Base-by-base conservation (phyloP, 768 basidiomycete species). In the Stropharia rugosoannulata region DNA sequence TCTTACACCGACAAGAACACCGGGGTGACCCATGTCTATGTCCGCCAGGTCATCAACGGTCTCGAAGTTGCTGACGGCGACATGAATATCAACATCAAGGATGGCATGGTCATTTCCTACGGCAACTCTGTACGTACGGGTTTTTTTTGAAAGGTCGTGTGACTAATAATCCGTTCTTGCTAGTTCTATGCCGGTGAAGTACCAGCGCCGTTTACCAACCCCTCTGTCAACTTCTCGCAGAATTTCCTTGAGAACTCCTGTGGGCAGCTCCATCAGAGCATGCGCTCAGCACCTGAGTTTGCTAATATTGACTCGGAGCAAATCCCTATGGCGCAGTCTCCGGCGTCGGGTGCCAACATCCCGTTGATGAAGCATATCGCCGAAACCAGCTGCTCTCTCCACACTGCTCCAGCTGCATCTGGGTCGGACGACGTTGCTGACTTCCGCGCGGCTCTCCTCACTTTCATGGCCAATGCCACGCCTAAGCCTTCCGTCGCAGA, bases 61-160 rank as follows among this genome's bases (percentile, higher is more conserved):
- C 75, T 96, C 43, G 92, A 96, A 66, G 93, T 99, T 13, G 80
- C 82, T 10, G 93, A 97, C 64, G 92, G 90, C 27, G 89, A 97
- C 71, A 83, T 97, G 76, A 98, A 98, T 69, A 73, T 99, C 66
- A 97, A 98, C 75, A 77, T 98, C 70, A 87, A 87, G 72, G 82
- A 90, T 52, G 94, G 93, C 42, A 73, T 80, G 62, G 81, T 98
- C 16, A 66, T 98, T 45, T 95, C 93, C 1, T 93, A 87, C 63
- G 95, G 95, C 43, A 89, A 88, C 67, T 95, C 93, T 60, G 91
- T 93, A 62, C 58, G 87, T 78, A 15, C 55, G 38, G n/a, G 13
- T 43, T 15, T 51, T 19, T n/a, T 11, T 55, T 40, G 18, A 47
- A 29, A 35, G 18, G 22, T 53, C 48, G 53, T 47, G 49, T 44